Evolutionary conservation across 73 alveolate species (phyloP).

Genomic region (Tetrahymena thermophila): DNA sequence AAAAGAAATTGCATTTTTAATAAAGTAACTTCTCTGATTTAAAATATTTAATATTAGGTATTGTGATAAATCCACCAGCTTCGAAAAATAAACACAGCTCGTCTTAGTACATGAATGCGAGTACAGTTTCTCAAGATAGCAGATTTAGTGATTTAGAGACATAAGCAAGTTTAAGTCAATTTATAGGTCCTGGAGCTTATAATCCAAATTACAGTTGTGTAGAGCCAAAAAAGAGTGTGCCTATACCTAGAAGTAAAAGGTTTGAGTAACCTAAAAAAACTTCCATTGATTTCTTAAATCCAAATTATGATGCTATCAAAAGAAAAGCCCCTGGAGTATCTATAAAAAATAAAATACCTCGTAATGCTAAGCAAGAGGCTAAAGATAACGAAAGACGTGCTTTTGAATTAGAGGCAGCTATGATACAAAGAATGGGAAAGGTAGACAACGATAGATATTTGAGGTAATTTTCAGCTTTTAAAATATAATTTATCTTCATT

Average conservation of each 20-base stretch:
- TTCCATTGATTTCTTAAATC: conserved; percentile 3
- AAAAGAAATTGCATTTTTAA: neutral
- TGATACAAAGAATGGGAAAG: neutral
- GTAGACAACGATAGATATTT: neutral
- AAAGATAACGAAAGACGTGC: neutral
- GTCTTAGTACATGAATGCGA: neutral
- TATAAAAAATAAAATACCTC: neutral
- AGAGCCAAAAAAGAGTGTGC: neutral
- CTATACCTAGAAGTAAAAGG: neutral
- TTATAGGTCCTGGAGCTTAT: neutral
- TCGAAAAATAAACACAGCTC: neutral
- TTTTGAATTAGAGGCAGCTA: neutral
- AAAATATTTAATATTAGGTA: neutral
- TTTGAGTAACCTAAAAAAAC: neutral
- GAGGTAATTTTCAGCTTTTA: neutral
- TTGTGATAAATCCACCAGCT: neutral
- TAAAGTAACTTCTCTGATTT: neutral
- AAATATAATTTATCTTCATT: neutral
- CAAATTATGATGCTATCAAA: conserved; percentile 25
- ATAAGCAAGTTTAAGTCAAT: neutral
- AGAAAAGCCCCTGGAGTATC: conserved; percentile 17
- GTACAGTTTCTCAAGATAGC: neutral
- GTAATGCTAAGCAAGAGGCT: neutral
- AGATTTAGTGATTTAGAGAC: neutral
- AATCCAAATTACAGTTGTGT: neutral